These are phyloP conservation scores for Metarhizium anisopliae DNA, from an alignment of 2,329 filamentous ascomycete species.

Conservation along the genomic window DNA sequence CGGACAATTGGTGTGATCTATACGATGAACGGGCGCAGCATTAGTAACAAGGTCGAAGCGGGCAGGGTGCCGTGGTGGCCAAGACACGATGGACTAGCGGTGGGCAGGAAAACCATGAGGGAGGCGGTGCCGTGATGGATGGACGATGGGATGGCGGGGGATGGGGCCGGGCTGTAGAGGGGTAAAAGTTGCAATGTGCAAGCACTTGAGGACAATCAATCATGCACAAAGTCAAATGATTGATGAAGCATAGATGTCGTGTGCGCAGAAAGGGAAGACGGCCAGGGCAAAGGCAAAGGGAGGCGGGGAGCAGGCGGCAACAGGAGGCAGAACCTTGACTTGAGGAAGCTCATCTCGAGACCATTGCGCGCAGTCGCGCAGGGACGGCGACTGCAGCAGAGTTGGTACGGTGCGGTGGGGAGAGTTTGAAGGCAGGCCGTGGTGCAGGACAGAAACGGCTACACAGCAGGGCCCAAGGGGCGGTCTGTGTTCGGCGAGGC, in stretches of 20 bases:
- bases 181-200: neutral
- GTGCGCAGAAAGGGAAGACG: neutral
- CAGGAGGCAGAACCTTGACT: conserved; percentile 24
- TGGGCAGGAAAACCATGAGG: neutral
- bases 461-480: neutral
- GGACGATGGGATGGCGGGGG: neutral
- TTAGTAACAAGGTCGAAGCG: conserved; percentile 9
- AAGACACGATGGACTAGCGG: conserved; percentile 1
- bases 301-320: neutral
- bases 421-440: conserved; percentile 1
- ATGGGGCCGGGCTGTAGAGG: neutral
- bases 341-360: conserved; percentile 34
- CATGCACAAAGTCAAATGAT: too few relatives aligned
- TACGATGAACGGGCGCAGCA: conserved; percentile 3
- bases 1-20: conserved; percentile 47
- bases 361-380: conserved; percentile 25
- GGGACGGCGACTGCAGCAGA: conserved; percentile 9
- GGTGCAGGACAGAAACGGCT: neutral
- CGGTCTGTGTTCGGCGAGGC: neutral
- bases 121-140: conserved; percentile 5
- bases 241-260: neutral
- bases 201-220: too few relatives aligned
- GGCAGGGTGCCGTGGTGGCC: conserved; percentile 6
- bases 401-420: conserved; percentile 3
- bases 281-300: neutral